phyloP scores from a whole-genome alignment of 805 yeast species.

The Sugiyamaella marilandica region DNA sequence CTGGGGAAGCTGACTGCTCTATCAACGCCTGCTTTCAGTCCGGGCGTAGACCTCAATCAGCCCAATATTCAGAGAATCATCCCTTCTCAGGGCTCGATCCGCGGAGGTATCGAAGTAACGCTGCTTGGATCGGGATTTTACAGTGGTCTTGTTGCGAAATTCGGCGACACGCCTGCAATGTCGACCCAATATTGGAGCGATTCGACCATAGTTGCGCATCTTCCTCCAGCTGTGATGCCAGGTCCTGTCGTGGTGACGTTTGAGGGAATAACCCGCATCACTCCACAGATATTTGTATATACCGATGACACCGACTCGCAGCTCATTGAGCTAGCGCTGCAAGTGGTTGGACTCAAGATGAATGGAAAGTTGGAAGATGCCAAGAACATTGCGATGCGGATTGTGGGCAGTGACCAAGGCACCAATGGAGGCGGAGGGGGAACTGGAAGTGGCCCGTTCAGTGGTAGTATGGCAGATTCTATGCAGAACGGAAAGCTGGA shows the following conservation, averaged over 20 bases:
- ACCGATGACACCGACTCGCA: constrained; percentile 94
- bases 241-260: constrained; percentile 94
- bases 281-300: constrained; percentile 72
- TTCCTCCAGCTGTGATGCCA: constrained; percentile 85
- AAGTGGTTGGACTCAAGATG: constrained; percentile 95
- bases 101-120: constrained; percentile 96
- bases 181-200: constrained; percentile 97
- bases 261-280: constrained; percentile 44
- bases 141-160: constrained; percentile 75
- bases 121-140: constrained; percentile 81
- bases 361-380: constrained; percentile 95
- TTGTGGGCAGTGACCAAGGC: constrained; percentile 54
- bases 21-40: constrained; percentile 2
- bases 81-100: constrained; percentile 91
- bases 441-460: neutral
- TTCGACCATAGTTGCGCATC: constrained; percentile 84
- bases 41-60: constrained; percentile 1
- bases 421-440: neutral
- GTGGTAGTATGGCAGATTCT: neutral
- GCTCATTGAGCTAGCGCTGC: constrained; percentile 89
- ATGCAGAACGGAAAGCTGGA: constrained; percentile 3
- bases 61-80: constrained; percentile 81
- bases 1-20: neutral
- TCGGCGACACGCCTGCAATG: constrained; percentile 51
- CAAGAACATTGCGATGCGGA: constrained; percentile 83